Conservation (phyloP, 331 rosid genomes). For the Spiraea crenata region DNA sequence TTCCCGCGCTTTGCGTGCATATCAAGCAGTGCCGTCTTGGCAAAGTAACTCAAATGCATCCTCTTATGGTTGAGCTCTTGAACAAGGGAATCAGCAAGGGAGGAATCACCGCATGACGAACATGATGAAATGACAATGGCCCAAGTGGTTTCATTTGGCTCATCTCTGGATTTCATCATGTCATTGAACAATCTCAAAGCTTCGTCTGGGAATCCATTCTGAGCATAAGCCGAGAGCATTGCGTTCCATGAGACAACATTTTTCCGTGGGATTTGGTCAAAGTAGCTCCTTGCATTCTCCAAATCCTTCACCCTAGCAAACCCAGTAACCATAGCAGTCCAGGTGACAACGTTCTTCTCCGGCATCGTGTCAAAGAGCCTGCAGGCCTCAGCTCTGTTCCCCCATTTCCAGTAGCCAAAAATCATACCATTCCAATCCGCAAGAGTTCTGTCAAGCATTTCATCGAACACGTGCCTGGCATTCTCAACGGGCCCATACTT, state of each 20-base stretch:
- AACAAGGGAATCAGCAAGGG: slow-evolving; percentile 39
- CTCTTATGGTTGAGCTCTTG: slow-evolving; percentile 33
- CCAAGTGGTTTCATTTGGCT: slow-evolving; percentile 65
- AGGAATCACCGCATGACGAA: slow-evolving; percentile 41
- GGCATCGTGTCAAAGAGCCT: slow-evolving; percentile 42
- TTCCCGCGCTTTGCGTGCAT: slow-evolving; percentile 63
- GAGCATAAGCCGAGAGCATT: slow-evolving; percentile 64
- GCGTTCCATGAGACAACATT: slow-evolving; percentile 76
- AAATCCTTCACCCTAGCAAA: slow-evolving; percentile 40
- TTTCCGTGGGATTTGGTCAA: slow-evolving; percentile 49
- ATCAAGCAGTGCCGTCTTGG: slow-evolving; percentile 58
- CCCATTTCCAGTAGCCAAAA: slow-evolving; percentile 59
- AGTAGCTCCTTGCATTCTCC: slow-evolving; percentile 46
- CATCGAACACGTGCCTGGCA: slow-evolving; percentile 54
- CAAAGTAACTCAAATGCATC: slow-evolving; percentile 45
- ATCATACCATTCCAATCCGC: slow-evolving; percentile 72
- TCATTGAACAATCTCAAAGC: slow-evolving; percentile 48
- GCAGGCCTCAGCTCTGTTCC: slow-evolving; percentile 50
- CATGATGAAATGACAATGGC: slow-evolving; percentile 51
- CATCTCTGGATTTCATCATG: slow-evolving; percentile 38
- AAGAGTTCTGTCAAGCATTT: slow-evolving; percentile 48
- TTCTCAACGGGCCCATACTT: slow-evolving; percentile 36
- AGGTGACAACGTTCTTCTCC: slow-evolving; percentile 44
- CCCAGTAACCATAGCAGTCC: slow-evolving; percentile 75
- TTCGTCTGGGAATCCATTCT: slow-evolving; percentile 43